Conservation (phyloP, 2,329 filamentous ascomycete species). For the Arachnomyces sp. region DNA sequence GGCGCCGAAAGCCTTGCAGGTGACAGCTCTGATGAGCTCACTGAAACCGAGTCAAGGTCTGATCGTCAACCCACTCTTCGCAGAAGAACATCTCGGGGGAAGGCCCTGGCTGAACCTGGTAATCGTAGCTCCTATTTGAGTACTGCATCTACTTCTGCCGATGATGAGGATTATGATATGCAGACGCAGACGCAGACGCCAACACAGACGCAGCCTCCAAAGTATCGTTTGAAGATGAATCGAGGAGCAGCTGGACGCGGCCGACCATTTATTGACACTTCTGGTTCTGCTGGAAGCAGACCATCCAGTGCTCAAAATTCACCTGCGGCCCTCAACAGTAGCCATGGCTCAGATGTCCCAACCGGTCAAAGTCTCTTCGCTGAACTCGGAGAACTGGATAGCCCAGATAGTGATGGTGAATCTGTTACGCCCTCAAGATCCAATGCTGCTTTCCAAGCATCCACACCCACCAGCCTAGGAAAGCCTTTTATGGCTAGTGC, state of each 20-base stretch:
- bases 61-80: slow-evolving; percentile 28
- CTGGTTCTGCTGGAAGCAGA: slow-evolving; percentile 32
- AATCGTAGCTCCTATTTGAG: slow-evolving; percentile 69
- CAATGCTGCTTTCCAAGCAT: slow-evolving; percentile 27
- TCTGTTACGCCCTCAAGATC: slow-evolving; percentile 33
- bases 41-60: slow-evolving; percentile 65
- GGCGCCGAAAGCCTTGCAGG: slow-evolving; percentile 65
- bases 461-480: slow-evolving; percentile 25
- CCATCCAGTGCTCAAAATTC: slow-evolving; percentile 41
- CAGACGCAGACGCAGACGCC: slow-evolving; percentile 61
- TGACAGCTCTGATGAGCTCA: slow-evolving; percentile 71
- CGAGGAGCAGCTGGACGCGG: slow-evolving; percentile 55
- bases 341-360: slow-evolving; percentile 39
- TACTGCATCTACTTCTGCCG: slow-evolving; percentile 79
- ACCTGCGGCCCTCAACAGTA: slow-evolving; percentile 43
- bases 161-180: slow-evolving; percentile 60
- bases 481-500: no score
- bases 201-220: slow-evolving; percentile 54
- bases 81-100: slow-evolving; percentile 23
- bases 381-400: slow-evolving; percentile 74
- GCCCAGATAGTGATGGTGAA: slow-evolving; percentile 64
- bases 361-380: slow-evolving; percentile 77
- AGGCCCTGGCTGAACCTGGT: slow-evolving; percentile 42
- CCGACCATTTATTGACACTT: slow-evolving; percentile 38
- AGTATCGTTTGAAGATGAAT: slow-evolving; percentile 64